Evolutionary conservation across 2,329 filamentous ascomycete genomes (phyloP), one percentile per base, ranked within the genome.

Genomic region (Rhynchosporium graminicola): DNA sequence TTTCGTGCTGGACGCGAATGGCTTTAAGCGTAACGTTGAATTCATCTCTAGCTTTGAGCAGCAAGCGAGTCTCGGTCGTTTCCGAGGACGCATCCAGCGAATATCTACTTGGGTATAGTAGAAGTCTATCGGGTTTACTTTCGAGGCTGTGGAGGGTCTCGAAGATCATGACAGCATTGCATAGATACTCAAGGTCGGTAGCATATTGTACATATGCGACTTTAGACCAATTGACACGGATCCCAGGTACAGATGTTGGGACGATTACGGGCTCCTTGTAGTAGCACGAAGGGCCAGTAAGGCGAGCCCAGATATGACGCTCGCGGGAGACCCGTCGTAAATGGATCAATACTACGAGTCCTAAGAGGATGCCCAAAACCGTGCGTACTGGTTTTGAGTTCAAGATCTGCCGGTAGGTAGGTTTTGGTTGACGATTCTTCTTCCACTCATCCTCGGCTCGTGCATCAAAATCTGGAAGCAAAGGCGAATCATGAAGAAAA

Each of bases 121-220:
- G 73, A 2, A 82, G 71, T 1, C 78, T 74, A 13, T 80, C 77
- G 3, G 79, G 77, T 46, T 74, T 77, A 63, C 78, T 82, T 6
- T 73, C 71, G 0, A 82, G 65, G 0, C 75, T 72, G 20, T 76
- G 69, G 6, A 83, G 60, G 1, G 74, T 75, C 63, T 81, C 80
- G 58, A 82, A 81, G 2, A 82, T 72, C 79, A 83, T 81, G 50
- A 82, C 73, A 0, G 80, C 78, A 68, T 81, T 82, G 66, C 80
- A 83, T 2, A 83, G 72, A 61, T 81, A 80, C 0, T 76, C 76
- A 40, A 74, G 72, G n/a, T 77, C 73, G 0, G 80, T 83, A 42
- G 77, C 80, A 70, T 83, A 83, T 67, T 80, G 79, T 0, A 77
- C 76, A 63, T 83, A 82, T 0, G 80, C 81, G 58, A 77, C 82